Evolutionary conservation across 2,329 filamentous ascomycete species (phyloP).

Genomic region (Harringtonia aguacate): DNA sequence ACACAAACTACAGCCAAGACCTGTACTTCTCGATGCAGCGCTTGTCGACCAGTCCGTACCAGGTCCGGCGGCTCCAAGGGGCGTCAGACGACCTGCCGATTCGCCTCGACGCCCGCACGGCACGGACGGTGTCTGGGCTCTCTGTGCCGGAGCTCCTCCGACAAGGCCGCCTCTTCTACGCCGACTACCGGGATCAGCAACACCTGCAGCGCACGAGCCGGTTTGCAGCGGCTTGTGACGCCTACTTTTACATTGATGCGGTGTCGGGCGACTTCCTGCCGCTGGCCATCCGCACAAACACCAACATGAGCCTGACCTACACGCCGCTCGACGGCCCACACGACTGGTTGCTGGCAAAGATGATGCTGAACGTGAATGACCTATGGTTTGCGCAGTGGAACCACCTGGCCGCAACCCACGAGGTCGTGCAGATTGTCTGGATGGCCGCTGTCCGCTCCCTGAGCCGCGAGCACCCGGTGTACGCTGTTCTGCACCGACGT

Average conservation of each 20-base stretch:
- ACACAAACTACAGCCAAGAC: slow-evolving; percentile 34
- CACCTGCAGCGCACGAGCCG: slow-evolving; percentile 15
- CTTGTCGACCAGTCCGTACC: slow-evolving; percentile 29
- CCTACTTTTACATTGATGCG: slow-evolving; percentile 33
- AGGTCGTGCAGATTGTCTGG: slow-evolving; percentile 30
- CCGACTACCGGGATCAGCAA: slow-evolving; percentile 27
- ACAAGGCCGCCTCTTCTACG: slow-evolving; percentile 29
- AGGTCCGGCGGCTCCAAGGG: slow-evolving; percentile 22
- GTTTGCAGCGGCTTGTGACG: slow-evolving; percentile 30
- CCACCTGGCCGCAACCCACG: slow-evolving; percentile 31
- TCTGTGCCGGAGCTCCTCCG: slow-evolving; percentile 21
- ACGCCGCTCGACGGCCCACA: slow-evolving; percentile 30
- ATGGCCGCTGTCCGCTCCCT: slow-evolving; percentile 34
- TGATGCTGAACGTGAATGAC: slow-evolving; percentile 36
- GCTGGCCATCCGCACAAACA: slow-evolving; percentile 36
- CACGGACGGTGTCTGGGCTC: slow-evolving; percentile 19
- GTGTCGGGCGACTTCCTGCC: slow-evolving; percentile 31
- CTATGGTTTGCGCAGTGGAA: slow-evolving; percentile 32
- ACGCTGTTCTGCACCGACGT: slow-evolving; percentile 25
- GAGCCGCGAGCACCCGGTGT: slow-evolving; percentile 32
- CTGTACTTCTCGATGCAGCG: slow-evolving; percentile 36
- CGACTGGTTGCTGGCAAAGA: slow-evolving; percentile 42
- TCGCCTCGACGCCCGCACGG: slow-evolving; percentile 19
- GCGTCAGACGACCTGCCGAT: slow-evolving; percentile 24
- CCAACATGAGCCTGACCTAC: slow-evolving; percentile 29